phyloP scores from a whole-genome alignment of 768 basidiomycete species.

The Naematelia encephala region DNA sequence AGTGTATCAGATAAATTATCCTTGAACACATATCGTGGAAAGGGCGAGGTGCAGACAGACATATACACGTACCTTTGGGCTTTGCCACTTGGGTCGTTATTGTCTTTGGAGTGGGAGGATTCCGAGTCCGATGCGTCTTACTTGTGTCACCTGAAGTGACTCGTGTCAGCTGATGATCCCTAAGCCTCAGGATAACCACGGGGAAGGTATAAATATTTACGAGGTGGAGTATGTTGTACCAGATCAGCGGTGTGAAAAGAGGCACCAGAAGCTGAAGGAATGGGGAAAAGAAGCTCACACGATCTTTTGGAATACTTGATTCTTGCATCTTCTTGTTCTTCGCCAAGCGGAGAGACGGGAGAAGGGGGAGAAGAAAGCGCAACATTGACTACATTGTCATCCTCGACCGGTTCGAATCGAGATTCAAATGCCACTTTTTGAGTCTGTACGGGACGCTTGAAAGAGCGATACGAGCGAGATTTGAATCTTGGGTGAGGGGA shows the following conservation, averaged over 20 bases:
- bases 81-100: not conserved
- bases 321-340: not conserved
- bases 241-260: not conserved
- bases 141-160: not conserved
- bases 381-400: not conserved
- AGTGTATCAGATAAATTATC: not conserved
- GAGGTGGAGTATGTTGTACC: not conserved
- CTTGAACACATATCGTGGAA: not conserved
- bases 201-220: not conserved
- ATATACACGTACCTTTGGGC: not conserved
- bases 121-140: not conserved
- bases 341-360: not conserved
- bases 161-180: not conserved
- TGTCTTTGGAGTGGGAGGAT: not conserved
- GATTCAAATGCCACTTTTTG: not conserved
- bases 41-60: not conserved
- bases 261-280: not conserved
- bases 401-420: not conserved
- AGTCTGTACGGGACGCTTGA: not conserved
- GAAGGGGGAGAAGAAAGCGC: not conserved
- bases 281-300: not conserved
- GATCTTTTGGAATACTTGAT: not conserved
- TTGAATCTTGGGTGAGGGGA: not conserved
- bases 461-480: not conserved
- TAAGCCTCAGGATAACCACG: not conserved